These are phyloP conservation scores for Anastatica hierochuntica DNA, from an alignment of 345 rosid species.

Conservation along the genomic window DNA sequence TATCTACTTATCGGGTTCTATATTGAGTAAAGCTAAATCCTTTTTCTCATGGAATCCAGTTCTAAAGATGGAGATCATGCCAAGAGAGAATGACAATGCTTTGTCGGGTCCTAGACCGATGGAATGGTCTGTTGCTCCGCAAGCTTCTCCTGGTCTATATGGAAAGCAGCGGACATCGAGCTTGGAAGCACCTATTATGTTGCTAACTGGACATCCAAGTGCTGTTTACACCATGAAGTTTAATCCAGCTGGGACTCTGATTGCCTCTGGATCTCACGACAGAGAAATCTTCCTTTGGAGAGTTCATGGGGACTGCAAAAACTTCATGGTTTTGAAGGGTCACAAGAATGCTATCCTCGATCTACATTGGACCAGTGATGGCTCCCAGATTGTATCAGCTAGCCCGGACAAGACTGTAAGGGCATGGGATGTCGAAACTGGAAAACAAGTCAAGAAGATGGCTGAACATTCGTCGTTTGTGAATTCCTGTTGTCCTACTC, in stretches of 20 bases:
- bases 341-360: slow-evolving; percentile 91
- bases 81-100: slow-evolving; percentile 53
- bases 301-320: slow-evolving; percentile 89
- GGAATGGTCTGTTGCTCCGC: slow-evolving; percentile 77
- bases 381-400: slow-evolving; percentile 78
- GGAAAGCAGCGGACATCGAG: slow-evolving; percentile 63
- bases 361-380: slow-evolving; percentile 93
- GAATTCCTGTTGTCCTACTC: slow-evolving; percentile 84
- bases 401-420: slow-evolving; percentile 89
- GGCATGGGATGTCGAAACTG: slow-evolving; percentile 92
- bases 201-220: slow-evolving; percentile 78
- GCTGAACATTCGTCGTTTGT: slow-evolving; percentile 88
- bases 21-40: too few relatives aligned
- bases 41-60: background rate
- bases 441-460: slow-evolving; percentile 96
- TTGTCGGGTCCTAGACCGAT: slow-evolving; percentile 76
- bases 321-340: slow-evolving; percentile 89
- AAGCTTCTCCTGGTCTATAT: slow-evolving; percentile 32
- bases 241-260: slow-evolving; percentile 70
- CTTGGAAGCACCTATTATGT: slow-evolving; percentile 89
- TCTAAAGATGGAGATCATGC: slow-evolving; percentile 43
- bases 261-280: slow-evolving; percentile 97
- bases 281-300: slow-evolving; percentile 86
- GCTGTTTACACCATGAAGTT: slow-evolving; percentile 85
- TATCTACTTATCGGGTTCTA: too few relatives aligned